Conservation (phyloP, 495 filamentous ascomycete genomes). For the Lichina pygmaea region DNA sequence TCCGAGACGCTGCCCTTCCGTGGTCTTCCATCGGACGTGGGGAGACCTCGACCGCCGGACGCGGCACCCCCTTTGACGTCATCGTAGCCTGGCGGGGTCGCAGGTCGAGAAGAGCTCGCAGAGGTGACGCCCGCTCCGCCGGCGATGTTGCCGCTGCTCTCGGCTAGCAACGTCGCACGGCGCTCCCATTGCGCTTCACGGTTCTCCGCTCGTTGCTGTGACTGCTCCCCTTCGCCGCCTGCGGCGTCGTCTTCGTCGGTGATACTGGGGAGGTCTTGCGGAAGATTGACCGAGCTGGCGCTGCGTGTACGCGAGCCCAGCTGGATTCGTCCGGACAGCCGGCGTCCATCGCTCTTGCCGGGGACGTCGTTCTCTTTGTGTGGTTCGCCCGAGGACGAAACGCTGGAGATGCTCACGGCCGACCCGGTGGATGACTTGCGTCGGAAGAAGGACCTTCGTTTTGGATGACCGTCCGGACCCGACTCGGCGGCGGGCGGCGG, state of each 20-base stretch:
- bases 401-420: background rate
- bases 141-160: conserved; percentile 7
- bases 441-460: background rate
- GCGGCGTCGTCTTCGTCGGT: conserved; percentile 14
- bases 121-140: background rate
- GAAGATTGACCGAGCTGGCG: conserved; percentile 43
- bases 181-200: conserved; percentile 52
- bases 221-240: conserved; percentile 20
- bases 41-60: too few relatives aligned
- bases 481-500: background rate
- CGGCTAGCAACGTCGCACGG: conserved; percentile 60
- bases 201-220: conserved; percentile 11
- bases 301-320: conserved; percentile 27
- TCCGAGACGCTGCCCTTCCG: background rate
- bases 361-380: background rate
- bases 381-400: background rate
- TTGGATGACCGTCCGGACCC: background rate
- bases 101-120: background rate
- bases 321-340: conserved; percentile 43
- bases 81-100: background rate
- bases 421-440: background rate
- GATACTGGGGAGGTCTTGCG: conserved; percentile 52
- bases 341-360: conserved; percentile 1
- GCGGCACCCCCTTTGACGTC: too few relatives aligned
- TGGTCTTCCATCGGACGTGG: background rate